phyloP scores from a whole-genome alignment of 1,284 basidiomycete genomes.

The Trametes pubescens region DNA sequence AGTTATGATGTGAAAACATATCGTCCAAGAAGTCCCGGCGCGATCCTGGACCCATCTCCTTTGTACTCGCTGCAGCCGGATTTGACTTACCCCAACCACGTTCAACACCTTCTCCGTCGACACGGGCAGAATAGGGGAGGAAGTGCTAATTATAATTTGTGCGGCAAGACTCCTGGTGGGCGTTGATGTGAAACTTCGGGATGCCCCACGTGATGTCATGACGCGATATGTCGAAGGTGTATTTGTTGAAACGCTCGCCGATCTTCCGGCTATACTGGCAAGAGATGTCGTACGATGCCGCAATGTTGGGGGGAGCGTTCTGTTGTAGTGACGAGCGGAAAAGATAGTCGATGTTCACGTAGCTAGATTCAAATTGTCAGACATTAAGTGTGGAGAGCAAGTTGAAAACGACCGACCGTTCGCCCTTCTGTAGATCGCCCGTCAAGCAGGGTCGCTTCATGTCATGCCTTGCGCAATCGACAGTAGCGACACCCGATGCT shows the following conservation, averaged over 20 bases:
- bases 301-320: not conserved
- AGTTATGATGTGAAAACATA: constrained; percentile 19
- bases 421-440: constrained; percentile 39
- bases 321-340: constrained; percentile 22
- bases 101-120: constrained; percentile 22
- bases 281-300: constrained; percentile 31
- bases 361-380: constrained; percentile 11
- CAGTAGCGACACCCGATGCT: constrained; percentile 17
- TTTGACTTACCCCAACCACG: constrained; percentile 15
- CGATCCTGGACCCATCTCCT: constrained; percentile 27
- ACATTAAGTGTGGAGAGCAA: too few relatives aligned
- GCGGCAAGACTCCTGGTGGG: constrained; percentile 10
- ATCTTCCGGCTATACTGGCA: constrained; percentile 31
- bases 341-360: constrained; percentile 33
- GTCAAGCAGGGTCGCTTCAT: constrained; percentile 34
- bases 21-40: constrained; percentile 20
- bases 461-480: constrained; percentile 33
- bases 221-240: constrained; percentile 2
- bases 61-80: constrained; percentile 12
- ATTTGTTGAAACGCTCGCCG: not conserved
- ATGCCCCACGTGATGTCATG: constrained; percentile 5
- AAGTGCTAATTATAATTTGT: constrained; percentile 13
- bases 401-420: too few relatives aligned
- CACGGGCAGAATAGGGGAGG: constrained; percentile 9
- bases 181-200: constrained; percentile 19